phyloP scores from a whole-genome alignment of 2,329 filamentous ascomycete species.

The Hypomyces perniciosus region DNA sequence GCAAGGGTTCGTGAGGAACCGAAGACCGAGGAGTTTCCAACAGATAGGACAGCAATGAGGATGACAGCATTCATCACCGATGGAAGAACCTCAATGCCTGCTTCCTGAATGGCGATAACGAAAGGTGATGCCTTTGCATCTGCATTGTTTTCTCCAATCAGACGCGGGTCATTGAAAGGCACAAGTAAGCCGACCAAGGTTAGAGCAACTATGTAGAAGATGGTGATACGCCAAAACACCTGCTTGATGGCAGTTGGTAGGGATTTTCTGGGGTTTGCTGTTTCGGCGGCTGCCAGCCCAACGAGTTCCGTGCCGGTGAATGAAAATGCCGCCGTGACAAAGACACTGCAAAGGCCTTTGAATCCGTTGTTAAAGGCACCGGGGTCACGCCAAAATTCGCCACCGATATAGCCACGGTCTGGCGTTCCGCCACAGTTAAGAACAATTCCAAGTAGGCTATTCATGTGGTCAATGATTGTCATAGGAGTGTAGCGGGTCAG shows the following conservation, averaged over 20 bases:
- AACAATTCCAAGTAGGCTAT: slow-evolving; percentile 73
- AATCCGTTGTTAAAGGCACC: slow-evolving; percentile 79
- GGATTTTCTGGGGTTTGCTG: slow-evolving; percentile 69
- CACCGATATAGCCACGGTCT: slow-evolving; percentile 70
- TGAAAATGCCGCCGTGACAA: slow-evolving; percentile 69
- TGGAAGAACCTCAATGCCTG: slow-evolving; percentile 72
- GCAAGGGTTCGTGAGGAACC: slow-evolving; percentile 86
- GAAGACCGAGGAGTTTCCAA: slow-evolving; percentile 87
- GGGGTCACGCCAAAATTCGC: slow-evolving; percentile 66
- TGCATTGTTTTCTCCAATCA: slow-evolving; percentile 53
- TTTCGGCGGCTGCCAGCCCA: slow-evolving; percentile 70
- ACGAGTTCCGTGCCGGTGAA: slow-evolving; percentile 72
- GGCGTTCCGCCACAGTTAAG: slow-evolving; percentile 77
- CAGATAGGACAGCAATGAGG: slow-evolving; percentile 80
- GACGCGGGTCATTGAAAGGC: slow-evolving; percentile 59
- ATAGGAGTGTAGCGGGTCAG: slow-evolving; percentile 12
- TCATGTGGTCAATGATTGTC: neutral
- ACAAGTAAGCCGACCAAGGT: slow-evolving; percentile 77
- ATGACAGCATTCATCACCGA: slow-evolving; percentile 92
- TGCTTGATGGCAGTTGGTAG: slow-evolving; percentile 85
- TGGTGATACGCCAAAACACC: slow-evolving; percentile 87
- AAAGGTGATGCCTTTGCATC: slow-evolving; percentile 79
- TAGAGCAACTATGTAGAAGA: slow-evolving; percentile 84
- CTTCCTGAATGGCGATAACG: slow-evolving; percentile 83
- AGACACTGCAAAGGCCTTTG: slow-evolving; percentile 72